These are phyloP conservation scores for Fusarium poae DNA, from an alignment of 2,329 filamentous ascomycete genomes.

Conservation along the genomic window DNA sequence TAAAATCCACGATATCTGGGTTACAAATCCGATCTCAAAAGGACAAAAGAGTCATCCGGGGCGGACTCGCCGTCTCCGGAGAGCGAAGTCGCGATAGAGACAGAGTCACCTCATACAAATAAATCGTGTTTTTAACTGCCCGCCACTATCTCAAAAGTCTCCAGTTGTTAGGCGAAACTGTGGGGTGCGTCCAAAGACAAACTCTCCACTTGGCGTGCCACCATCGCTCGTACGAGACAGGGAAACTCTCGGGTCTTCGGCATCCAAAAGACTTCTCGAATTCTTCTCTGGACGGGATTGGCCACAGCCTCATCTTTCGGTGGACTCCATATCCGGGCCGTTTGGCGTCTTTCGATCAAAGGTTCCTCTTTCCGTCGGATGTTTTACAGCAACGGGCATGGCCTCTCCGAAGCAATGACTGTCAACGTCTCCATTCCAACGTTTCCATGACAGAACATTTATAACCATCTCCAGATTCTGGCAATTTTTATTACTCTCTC, in stretches of 20 bases:
- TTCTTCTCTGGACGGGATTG: background rate
- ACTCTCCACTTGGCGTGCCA: slow-evolving; percentile 29
- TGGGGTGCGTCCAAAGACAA: slow-evolving; percentile 23
- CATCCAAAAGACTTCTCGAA: slow-evolving; percentile 47
- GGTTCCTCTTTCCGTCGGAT: slow-evolving; percentile 41
- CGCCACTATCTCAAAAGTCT: slow-evolving; percentile 16
- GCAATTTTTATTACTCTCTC: slow-evolving; percentile 29
- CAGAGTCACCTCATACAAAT: slow-evolving; percentile 7
- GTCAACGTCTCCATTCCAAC: slow-evolving; percentile 1
- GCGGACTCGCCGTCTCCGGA: slow-evolving; percentile 21
- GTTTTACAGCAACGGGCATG: slow-evolving; percentile 37
- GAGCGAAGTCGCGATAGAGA: slow-evolving; percentile 13
- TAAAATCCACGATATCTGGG: background rate
- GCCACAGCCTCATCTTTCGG: slow-evolving; percentile 12
- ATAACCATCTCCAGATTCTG: slow-evolving; percentile 38
- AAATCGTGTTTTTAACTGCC: background rate
- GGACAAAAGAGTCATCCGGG: slow-evolving; percentile 13
- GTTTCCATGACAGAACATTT: slow-evolving; percentile 40
- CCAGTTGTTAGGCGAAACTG: slow-evolving; percentile 22
- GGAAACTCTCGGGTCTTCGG: slow-evolving; percentile 39
- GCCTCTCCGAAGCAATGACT: slow-evolving; percentile 13
- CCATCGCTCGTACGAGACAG: slow-evolving; percentile 43
- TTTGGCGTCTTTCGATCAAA: slow-evolving; percentile 36
- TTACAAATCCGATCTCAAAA: background rate
- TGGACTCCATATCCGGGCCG: slow-evolving; percentile 38